Evolutionary conservation across 108 stramenopile species (phyloP), one percentile per base, ranked within the genome.

Genomic region (Pseudonitzschia multistriata): DNA sequence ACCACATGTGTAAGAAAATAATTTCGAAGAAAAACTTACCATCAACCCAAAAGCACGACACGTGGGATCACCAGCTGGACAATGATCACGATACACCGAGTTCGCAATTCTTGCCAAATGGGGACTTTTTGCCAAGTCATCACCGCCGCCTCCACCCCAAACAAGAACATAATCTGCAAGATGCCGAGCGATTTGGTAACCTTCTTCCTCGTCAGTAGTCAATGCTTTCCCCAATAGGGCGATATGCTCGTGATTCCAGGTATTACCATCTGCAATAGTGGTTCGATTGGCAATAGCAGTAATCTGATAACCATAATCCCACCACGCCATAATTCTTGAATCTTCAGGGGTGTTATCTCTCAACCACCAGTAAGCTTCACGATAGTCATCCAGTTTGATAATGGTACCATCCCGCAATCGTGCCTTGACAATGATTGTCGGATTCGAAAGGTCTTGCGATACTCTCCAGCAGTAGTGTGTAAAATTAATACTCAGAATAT

Each of bases 201-300:
- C 97, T 70, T 95, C 89, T 53, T 95, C 87, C 50, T 94, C 91
- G 42, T 76, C 70, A 2, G 94, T 76, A n/a, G 97, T 95, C 54
- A 99, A 74, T 13, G 85, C 80, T 68, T 93, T 91, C 0, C 96
- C 98, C 8, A 99, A 84, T 7, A 97, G 90, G n/a, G 98, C 97
- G 83, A 99, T 98, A 78, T 99, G 98, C 69, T 96, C 96, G 65
- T 98, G 97, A 80, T 98, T 98, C 97, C 97, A 99, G 56, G 97
- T 98, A 79, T 99, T 99, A 33, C 97, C 97, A 83, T 99, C 98
- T 3, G 97, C 97, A 63, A 98, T 80, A 11, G 96, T 97, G 3
- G 98, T 99, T 3, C 97, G 90, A 77, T 98, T 97, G 53, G 91
- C 88, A 79, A 99, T 98, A 49, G 89, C 97, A 14, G 93, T 85